Evolutionary conservation across 148 eudicot genomes (phyloP).

Genomic region (Bassia scoparia): DNA sequence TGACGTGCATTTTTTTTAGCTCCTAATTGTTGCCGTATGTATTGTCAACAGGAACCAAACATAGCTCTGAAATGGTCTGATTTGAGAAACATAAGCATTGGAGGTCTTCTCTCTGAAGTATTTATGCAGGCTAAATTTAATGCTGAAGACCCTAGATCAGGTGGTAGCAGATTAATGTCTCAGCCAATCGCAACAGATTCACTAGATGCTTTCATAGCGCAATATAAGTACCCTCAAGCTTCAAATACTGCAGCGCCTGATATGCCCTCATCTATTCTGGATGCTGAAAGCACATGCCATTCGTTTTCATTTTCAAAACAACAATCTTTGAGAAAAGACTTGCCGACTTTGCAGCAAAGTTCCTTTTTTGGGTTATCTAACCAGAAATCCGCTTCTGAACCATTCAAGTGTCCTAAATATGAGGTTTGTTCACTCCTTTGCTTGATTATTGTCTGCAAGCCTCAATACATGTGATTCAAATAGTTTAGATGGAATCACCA

Average conservation of each 20-base stretch:
- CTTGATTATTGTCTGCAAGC: background rate
- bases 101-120: conserved; percentile 72
- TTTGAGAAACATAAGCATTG: conserved; percentile 58
- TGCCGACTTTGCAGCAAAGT: conserved; percentile 16
- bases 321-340: conserved; percentile 28
- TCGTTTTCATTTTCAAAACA: conserved; percentile 50
- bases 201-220: conserved; percentile 43
- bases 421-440: conserved; percentile 40
- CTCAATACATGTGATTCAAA: background rate
- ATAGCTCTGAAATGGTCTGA: conserved; percentile 51
- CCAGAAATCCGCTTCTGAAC: conserved; percentile 30
- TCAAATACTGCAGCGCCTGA: conserved; percentile 27
- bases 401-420: conserved; percentile 31
- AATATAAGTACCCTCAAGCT: conserved; percentile 32
- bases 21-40: background rate
- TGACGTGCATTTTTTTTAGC: background rate
- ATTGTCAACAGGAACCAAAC: conserved; percentile 39
- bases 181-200: conserved; percentile 44
- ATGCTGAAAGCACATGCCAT: conserved; percentile 90
- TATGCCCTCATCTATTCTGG: conserved; percentile 33
- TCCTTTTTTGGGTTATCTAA: conserved; percentile 27
- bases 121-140: conserved; percentile 47
- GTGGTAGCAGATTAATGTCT: conserved; percentile 35
- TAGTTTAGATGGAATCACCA: background rate
- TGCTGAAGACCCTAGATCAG: conserved; percentile 18